phyloP scores from a whole-genome alignment of 164 flowering plant genomes.

The Vitis rupestris region DNA sequence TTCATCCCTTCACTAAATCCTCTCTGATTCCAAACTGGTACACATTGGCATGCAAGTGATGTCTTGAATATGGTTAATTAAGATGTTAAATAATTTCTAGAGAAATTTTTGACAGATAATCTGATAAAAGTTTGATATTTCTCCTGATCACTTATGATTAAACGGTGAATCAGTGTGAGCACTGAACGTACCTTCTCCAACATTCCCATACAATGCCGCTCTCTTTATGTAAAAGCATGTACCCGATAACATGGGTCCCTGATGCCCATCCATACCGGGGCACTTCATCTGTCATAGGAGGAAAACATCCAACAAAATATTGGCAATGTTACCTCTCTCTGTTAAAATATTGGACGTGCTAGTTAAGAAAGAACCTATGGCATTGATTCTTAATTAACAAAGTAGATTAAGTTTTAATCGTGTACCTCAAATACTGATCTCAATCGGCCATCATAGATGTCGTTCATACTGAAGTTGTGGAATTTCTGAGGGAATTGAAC shows the following conservation, averaged over 20 bases:
- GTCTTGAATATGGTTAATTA: too few species aligned
- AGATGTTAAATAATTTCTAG: too few species aligned
- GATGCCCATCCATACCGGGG: constrained; percentile 47
- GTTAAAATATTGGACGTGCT: too few species aligned
- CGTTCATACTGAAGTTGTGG: constrained; percentile 31
- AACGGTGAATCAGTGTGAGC: too few species aligned
- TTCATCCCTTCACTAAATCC: too few species aligned
- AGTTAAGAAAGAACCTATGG: too few species aligned
- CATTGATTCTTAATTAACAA: not conserved
- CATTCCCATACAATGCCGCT: constrained; percentile 29
- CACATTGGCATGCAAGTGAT: too few species aligned
- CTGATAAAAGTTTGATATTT: too few species aligned
- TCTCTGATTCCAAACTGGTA: too few species aligned
- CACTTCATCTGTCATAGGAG: constrained; percentile 21
- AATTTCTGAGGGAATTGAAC: constrained; percentile 62
- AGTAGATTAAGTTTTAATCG: not conserved
- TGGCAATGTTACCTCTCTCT: not conserved
- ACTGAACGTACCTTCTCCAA: constrained; percentile 7
- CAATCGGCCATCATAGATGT: constrained; percentile 41
- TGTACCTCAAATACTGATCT: constrained; percentile 27
- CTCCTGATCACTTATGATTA: too few species aligned
- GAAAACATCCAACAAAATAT: not conserved
- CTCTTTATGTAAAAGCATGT: constrained; percentile 48
- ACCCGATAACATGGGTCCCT: constrained; percentile 43
- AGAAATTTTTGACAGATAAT: too few species aligned